Percentiles rank a stretch among this genome's conserved stretches.
Conservation (phyloP, 345 rosid species). For the Pistacia integerrima region DNA sequence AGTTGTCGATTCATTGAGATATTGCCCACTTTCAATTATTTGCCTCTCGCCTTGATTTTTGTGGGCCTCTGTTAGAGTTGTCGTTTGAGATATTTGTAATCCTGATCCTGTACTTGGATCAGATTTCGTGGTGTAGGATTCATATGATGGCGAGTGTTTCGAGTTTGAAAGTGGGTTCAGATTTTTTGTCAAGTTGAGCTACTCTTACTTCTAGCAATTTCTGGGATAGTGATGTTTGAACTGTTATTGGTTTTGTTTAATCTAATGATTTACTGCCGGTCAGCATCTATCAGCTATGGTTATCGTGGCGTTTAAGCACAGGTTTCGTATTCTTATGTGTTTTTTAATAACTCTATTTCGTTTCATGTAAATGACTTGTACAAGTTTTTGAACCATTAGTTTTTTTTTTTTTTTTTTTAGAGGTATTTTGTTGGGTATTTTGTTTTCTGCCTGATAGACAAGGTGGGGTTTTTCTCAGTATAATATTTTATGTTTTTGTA, state of each 20-base stretch:
- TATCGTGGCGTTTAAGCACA: background rate
- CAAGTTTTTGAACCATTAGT: background rate
- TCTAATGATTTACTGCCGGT: background rate
- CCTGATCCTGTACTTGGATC: constrained; percentile 25
- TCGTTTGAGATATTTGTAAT: constrained; percentile 10
- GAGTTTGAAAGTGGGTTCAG: constrained; percentile 38
- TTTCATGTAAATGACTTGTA: background rate
- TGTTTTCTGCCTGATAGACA: constrained; percentile 13
- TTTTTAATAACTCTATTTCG: background rate
- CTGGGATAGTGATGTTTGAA: constrained; percentile 36
- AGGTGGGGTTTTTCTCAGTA: constrained; percentile 17
- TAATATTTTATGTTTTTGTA: constrained; percentile 30
- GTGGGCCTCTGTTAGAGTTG: constrained; percentile 22
- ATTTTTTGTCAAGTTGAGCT: constrained; percentile 52
- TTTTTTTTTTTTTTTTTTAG: background rate
- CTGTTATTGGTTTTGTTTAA: constrained; percentile 11
- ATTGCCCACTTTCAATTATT: background rate
- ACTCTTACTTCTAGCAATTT: constrained; percentile 31
- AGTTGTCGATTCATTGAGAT: constrained; percentile 3
- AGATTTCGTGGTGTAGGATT: constrained; percentile 53
- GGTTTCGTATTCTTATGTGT: constrained; percentile 16
- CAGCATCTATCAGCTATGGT: constrained; percentile 16
- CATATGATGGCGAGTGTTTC: constrained; percentile 35
- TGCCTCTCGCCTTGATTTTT: constrained; percentile 8
- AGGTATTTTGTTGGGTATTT: constrained; percentile 10